Conservation (phyloP, 257 asterid genomes). For the Fraxinus pennsylvanica region DNA sequence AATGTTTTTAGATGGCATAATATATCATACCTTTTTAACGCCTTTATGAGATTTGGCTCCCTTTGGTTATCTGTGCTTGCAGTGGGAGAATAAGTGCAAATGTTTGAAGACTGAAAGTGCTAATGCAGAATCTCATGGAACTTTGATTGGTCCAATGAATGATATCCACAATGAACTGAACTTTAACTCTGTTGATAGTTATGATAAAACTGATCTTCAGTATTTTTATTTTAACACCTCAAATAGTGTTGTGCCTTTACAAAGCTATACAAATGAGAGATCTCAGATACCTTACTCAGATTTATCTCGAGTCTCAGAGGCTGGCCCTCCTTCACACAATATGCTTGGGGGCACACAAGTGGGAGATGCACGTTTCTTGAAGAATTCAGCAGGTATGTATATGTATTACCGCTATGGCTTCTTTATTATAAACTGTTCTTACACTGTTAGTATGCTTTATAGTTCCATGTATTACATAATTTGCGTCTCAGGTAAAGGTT, state of each 20-base stretch:
- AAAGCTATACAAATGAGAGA: constrained; percentile 76
- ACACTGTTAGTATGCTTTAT: neutral
- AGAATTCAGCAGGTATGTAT: constrained; percentile 48
- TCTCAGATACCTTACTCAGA: constrained; percentile 50
- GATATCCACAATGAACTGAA: constrained; percentile 85
- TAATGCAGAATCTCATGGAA: constrained; percentile 44
- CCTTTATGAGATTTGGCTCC: neutral
- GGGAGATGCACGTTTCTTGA: constrained; percentile 30
- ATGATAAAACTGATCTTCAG: constrained; percentile 44
- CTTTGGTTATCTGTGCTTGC: constrained; percentile 33
- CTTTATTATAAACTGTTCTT: neutral
- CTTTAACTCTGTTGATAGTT: constrained; percentile 63
- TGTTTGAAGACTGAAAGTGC: constrained; percentile 51
- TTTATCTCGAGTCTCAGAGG: constrained; percentile 40
- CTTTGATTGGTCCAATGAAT: constrained; percentile 47
- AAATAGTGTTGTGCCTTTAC: constrained; percentile 74
- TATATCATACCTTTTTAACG: constrained; percentile 5
- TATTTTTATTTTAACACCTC: constrained; percentile 42
- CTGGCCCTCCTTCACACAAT: constrained; percentile 35
- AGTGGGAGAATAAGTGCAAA: constrained; percentile 91
- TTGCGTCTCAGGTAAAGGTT: constrained; percentile 1
- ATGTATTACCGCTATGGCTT: neutral
- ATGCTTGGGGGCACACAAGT: constrained; percentile 33
- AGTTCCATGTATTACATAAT: neutral
- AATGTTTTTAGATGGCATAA: neutral